Percentiles rank a stretch among this genome's conserved stretches.
phyloP scores from a whole-genome alignment of 176 grass and related monocot genomes.

The Phyllostachys edulis region DNA sequence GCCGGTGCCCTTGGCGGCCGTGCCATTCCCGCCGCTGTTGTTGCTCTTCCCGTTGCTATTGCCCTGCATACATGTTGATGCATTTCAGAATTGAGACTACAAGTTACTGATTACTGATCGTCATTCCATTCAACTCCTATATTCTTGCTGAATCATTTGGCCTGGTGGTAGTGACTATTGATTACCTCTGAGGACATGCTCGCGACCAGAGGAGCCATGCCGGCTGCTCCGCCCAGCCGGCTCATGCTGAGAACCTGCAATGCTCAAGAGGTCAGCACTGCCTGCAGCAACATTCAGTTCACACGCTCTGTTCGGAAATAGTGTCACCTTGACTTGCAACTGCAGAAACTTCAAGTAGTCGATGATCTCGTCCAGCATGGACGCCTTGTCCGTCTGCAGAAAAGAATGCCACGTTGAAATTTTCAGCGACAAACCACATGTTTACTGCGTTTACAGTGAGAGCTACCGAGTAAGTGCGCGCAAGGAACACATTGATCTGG shows the following conservation, averaged over 20 bases:
- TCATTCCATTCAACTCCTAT: not conserved
- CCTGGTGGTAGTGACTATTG: not conserved
- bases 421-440: not conserved
- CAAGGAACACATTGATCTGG: not conserved
- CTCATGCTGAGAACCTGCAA: slow-evolving; percentile 91
- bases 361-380: slow-evolving; percentile 99
- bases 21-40: not conserved
- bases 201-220: slow-evolving; percentile 73
- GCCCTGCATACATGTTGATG: slow-evolving; percentile 33
- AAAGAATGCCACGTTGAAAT: not conserved
- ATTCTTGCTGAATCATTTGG: not conserved
- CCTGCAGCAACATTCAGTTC: not conserved
- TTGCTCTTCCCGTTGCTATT: slow-evolving; percentile 26
- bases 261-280: not conserved
- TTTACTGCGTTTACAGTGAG: no score
- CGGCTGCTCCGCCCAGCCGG: slow-evolving; percentile 74
- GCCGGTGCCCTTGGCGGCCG: not conserved
- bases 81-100: not conserved
- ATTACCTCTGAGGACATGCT: slow-evolving; percentile 74
- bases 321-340: slow-evolving; percentile 78
- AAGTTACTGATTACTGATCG: not conserved
- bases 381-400: slow-evolving; percentile 55
- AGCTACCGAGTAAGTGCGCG: not conserved
- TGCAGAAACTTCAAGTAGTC: slow-evolving; percentile 81
- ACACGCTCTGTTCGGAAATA: not conserved